These are phyloP conservation scores for Solanum ossicruentum DNA, from an alignment of 257 asterid species.

Conservation along the genomic window DNA sequence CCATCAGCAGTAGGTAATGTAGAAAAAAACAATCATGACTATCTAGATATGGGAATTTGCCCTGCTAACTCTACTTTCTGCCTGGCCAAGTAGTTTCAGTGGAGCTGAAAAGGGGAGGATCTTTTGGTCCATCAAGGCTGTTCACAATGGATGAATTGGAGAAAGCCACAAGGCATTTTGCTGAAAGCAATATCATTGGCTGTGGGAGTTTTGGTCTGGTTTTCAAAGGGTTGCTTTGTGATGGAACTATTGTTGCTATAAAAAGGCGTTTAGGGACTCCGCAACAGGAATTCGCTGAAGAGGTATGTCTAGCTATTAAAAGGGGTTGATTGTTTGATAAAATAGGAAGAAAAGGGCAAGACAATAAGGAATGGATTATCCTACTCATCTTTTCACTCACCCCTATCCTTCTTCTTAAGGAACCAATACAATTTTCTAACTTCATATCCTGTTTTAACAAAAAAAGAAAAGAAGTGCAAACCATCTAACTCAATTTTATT, in stretches of 20 bases:
- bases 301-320: conserved; percentile 19
- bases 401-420: not conserved
- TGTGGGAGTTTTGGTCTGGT: conserved; percentile 54
- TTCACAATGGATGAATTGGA: conserved; percentile 58
- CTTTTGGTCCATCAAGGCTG: conserved; percentile 27
- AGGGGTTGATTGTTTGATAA: not conserved
- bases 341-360: not conserved
- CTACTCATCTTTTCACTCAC: not conserved
- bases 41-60: not conserved
- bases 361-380: not conserved
- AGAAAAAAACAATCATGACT: not conserved
- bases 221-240: conserved; percentile 57
- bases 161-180: conserved; percentile 47
- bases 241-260: conserved; percentile 65
- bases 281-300: conserved; percentile 28
- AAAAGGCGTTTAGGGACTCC: conserved; percentile 39
- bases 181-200: conserved; percentile 54
- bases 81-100: conserved; percentile 4
- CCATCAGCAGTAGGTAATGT: conserved; percentile 54
- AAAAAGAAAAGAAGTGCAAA: not conserved
- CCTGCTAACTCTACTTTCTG: not conserved
- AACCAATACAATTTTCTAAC: not conserved
- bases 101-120: conserved; percentile 28
- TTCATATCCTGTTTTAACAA: not conserved
- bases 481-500: not conserved